Conservation (phyloP, 192 early-diverging fungal species). For the Jimgerdemannia flammicorona region DNA sequence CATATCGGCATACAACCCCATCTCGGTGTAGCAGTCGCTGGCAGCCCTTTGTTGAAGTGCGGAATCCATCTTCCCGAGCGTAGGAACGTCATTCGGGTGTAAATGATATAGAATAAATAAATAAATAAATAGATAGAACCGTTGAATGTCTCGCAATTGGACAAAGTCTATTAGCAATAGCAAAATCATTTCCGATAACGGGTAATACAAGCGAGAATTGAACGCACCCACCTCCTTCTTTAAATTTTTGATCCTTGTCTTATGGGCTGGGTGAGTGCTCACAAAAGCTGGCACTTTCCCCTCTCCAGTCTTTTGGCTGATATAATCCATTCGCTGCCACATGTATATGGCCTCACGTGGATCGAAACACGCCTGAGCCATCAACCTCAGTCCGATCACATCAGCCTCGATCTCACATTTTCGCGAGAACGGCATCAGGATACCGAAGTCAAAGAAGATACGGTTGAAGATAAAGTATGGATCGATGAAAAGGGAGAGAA, state of each 20-base stretch:
- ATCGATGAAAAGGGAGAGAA: constrained; percentile 67
- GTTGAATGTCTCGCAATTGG: not conserved
- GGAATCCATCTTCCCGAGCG: constrained; percentile 9
- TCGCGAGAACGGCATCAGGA: constrained; percentile 84
- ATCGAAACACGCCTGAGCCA: constrained; percentile 93
- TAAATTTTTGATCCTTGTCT: constrained; percentile 59
- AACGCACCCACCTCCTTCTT: constrained; percentile 26
- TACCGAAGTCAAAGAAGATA: constrained; percentile 61
- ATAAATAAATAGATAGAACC: not conserved
- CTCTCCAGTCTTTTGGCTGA: not conserved
- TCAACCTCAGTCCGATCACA: constrained; percentile 80
- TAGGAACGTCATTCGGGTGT: not conserved
- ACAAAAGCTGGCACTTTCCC: constrained; percentile 57
- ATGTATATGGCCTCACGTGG: constrained; percentile 72
- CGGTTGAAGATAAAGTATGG: constrained; percentile 54
- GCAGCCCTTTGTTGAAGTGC: constrained; percentile 15
- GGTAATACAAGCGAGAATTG: not conserved
- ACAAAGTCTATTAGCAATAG: no score
- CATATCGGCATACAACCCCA: constrained; percentile 16
- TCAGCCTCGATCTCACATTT: constrained; percentile 93
- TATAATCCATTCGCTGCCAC: constrained; percentile 80
- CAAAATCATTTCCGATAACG: no score
- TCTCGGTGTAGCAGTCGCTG: constrained; percentile 38
- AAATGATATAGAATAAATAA: not conserved
- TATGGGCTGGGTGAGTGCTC: constrained; percentile 83